Percentiles rank a stretch among this genome's conserved stretches.
phyloP scores from a whole-genome alignment of 2,329 filamentous ascomycete species.

The Aspergillus pseudonomiae region DNA sequence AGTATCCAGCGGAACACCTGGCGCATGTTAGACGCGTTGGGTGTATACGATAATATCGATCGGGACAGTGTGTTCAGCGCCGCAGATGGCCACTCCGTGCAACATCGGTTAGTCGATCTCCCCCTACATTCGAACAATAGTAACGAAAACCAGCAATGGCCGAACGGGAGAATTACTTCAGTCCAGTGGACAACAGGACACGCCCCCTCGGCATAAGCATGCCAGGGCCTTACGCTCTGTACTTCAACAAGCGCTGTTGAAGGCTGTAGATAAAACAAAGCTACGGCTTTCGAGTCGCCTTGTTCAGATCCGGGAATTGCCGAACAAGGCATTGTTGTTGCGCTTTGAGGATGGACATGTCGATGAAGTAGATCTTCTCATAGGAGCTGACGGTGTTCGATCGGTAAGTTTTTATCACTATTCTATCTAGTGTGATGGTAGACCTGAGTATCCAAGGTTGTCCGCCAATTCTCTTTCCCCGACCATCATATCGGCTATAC shows the following conservation, averaged over 20 bases:
- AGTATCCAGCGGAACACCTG: constrained; percentile 18
- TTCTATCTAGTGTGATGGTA: accelerated
- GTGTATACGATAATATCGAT: constrained; percentile 15
- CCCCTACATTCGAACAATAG: no score
- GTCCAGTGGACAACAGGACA: constrained; percentile 10
- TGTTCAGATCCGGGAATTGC: background rate
- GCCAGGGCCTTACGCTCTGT: constrained; percentile 16
- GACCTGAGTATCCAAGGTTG: background rate
- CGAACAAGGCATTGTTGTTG: background rate
- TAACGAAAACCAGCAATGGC: constrained; percentile 9
- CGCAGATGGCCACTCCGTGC: constrained; percentile 14
- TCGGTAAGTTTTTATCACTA: background rate
- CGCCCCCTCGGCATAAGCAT: constrained; percentile 11
- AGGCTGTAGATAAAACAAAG: constrained; percentile 2
- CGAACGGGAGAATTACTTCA: constrained; percentile 14
- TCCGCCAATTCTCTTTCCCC: constrained; percentile 17
- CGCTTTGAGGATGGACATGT: constrained; percentile 10
- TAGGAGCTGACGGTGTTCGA: constrained; percentile 20
- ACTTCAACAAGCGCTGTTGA: constrained; percentile 13
- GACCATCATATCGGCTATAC: constrained; percentile 16
- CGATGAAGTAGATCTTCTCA: constrained; percentile 14
- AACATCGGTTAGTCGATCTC: constrained; percentile 11
- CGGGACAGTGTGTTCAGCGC: constrained; percentile 10
- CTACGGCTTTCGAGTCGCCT: constrained; percentile 14
- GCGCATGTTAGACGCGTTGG: constrained; percentile 17